phyloP scores from a whole-genome alignment of 257 asterid genomes.

The Voacanga thouarsii region DNA sequence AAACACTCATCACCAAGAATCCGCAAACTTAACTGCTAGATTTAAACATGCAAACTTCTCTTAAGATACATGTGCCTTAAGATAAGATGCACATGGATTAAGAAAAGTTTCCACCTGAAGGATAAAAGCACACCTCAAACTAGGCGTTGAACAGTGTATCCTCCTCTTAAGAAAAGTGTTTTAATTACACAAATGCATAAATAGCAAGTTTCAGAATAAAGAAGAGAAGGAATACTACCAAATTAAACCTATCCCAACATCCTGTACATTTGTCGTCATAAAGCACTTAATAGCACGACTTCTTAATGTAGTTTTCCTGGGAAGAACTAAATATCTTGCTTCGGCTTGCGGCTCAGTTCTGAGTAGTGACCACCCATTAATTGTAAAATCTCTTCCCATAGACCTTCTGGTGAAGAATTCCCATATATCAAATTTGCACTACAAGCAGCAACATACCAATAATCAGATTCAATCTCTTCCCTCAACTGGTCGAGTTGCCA shows the following conservation, averaged over 20 bases:
- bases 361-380: conserved; percentile 95
- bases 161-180: not conserved
- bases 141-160: not conserved
- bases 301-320: not conserved
- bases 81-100: not conserved
- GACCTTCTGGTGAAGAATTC: conserved; percentile 47
- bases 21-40: not conserved
- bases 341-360: conserved; percentile 92
- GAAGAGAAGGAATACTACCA: not conserved
- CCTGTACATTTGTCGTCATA: conserved; percentile 23
- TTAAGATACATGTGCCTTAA: not conserved
- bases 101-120: not conserved
- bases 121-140: not conserved
- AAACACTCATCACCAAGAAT: not conserved
- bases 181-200: conserved; percentile 8
- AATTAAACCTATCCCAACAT: not conserved
- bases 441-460: conserved; percentile 90
- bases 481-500: conserved; percentile 88
- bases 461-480: conserved; percentile 73
- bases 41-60: not conserved
- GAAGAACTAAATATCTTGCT: conserved; percentile 61
- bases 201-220: conserved; percentile 3
- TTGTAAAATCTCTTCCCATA: conserved; percentile 92
- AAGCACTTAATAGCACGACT: not conserved
- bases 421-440: conserved; percentile 68